Evolutionary conservation across 805 yeast genomes (phyloP), one percentile per base, ranked within the genome.

Genomic region (Candida berthetii): DNA sequence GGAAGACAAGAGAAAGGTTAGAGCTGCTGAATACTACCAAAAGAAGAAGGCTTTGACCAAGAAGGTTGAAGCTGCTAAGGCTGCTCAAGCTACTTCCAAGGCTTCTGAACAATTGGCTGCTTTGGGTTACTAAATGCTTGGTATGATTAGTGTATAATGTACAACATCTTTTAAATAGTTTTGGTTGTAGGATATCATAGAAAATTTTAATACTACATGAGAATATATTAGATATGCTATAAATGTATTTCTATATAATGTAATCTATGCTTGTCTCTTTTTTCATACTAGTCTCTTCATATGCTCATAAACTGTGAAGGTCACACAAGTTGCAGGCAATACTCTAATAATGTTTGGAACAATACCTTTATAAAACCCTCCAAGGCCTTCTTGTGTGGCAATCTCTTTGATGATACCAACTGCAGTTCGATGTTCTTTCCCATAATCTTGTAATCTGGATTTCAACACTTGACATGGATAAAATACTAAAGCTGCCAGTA

Each of bases 1-100:
- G 70, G 99, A 93, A 82, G 97, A 89, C 76, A 91, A 95, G 90
- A 86, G 99, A 80, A 90, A 87, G 85, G 95, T 90, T 71, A 89
- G 85, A 81, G 82, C 96, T 64, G 96, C 96, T 68, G 99, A 95
- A 75, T 93, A 87, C 87, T 88, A 89, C 83, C 95, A 96, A 65
- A 89, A 88, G 85, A 93, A 91, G 96, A 80, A 76, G 71, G 96
- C 98, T 72, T 85, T 87, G 67, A 76, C 84, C 72, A 87, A 87
- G 85, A 91, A 91, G 84, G 76, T 85, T 61, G 74, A 76, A 57
- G 80, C 90, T 66, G 97, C 96, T 66, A 74, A 77, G 69, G 82
- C 88, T 65, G 68, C 93, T 55, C 82, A 85, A 71, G 91, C 93
- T 68, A 88, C 82, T 68, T 75, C 96, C 60, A 93, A 87, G 65